Conservation (phyloP, 1,284 basidiomycete species). For the Sporisorium exsertum region DNA sequence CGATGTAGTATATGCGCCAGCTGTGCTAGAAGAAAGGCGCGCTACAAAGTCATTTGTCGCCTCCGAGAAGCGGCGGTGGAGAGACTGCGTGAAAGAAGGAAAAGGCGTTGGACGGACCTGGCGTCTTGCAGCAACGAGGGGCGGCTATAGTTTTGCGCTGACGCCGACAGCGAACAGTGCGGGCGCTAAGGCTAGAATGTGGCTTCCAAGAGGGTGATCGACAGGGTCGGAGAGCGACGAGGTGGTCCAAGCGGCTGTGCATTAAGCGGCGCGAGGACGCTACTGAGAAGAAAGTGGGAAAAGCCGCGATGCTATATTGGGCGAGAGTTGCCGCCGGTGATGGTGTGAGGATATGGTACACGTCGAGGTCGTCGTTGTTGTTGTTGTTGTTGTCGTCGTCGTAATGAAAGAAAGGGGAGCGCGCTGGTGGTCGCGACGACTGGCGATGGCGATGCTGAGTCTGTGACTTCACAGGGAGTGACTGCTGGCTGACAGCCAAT, state of each 20-base stretch:
- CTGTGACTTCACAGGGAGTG: background rate
- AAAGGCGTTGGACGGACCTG: no score
- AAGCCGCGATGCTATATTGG: background rate
- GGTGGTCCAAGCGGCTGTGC: slow-evolving; percentile 2
- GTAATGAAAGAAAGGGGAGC: background rate
- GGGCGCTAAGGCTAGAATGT: background rate
- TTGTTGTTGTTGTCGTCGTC: background rate
- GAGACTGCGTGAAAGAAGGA: no score
- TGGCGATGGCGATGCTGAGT: background rate
- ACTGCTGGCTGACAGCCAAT: background rate
- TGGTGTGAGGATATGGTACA: background rate
- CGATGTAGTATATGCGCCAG: background rate
- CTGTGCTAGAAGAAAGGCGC: background rate
- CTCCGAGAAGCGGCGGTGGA: no score
- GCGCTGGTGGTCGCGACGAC: background rate
- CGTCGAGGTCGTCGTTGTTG: background rate
- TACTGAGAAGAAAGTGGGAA: background rate
- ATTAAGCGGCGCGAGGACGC: background rate
- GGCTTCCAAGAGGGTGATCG: background rate
- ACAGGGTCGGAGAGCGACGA: background rate
- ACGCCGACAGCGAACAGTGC: background rate
- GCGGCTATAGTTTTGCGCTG: background rate
- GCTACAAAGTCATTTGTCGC: background rate
- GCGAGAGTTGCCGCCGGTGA: background rate
- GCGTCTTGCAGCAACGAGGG: background rate